Base-by-base conservation (phyloP, 352 stramenopile genomes). In the Globisporangium nodosum region DNA sequence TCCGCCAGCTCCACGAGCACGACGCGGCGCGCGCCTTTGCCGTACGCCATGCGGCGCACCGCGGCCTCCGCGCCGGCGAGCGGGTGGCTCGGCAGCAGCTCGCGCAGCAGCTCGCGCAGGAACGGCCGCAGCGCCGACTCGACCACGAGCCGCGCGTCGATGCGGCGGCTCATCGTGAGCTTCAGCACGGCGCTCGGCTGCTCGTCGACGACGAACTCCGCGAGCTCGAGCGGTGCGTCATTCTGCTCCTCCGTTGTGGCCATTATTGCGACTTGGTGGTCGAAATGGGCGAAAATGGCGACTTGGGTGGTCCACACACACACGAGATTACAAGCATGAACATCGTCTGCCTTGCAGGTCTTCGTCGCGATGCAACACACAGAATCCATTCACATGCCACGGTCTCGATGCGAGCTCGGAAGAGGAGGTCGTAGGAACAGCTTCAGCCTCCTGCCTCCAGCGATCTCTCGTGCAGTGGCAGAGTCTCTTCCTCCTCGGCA, bases 161-260 rank as follows among this genome's bases (percentile, higher is more conserved):
- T 81, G 45, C 78, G 78, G 21, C 81, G 81, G 52, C 78, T 88
- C 78, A 90, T 90, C 18, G 73, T 85, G 62, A 84, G 71, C 59
- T 84, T 86, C 55, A 90, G 61, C 59, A 81, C 81, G 37, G 47
- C 57, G 58, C 78, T 90, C 47, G 78, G 70, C 52, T 73, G 48
- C 16, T 74, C 65, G 62, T 88, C 76, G 2, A 51, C 52, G 46
- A 90, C 67, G 50, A 76, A 90, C 56, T 88, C 76, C 15, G 64
- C 58, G 45, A 87, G 20, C 37, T 18, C 39, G 7, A 66, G 55
- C 24, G 60, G 39, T 5, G 35, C 9, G 2, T 21, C 52, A 6
- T 5, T 21, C 37, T 35, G 24, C 24, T 27, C 35, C 24, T 27
- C 35, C 45, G 33, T 52, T 5, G 30, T 18, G 24, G 13, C 9